phyloP scores from a whole-genome alignment of 2,329 filamentous ascomycete genomes.

The Neocatenulostroma microsporum region DNA sequence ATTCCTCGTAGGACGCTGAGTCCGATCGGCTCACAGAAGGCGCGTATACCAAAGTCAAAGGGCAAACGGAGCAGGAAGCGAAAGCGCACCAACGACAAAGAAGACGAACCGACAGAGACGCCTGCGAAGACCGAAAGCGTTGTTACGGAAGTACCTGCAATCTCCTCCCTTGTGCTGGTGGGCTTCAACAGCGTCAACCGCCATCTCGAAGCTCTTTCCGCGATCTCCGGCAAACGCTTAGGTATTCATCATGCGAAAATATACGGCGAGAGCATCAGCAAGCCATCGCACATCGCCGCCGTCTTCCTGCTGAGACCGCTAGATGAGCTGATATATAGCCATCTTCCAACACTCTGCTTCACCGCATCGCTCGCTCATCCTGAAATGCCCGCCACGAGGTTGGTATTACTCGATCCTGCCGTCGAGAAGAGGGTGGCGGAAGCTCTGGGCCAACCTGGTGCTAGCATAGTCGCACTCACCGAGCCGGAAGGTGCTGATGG shows the following conservation, averaged over 20 bases:
- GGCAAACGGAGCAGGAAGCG: conserved; percentile 24
- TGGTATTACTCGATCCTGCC: conserved; percentile 8
- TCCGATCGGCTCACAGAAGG: neutral
- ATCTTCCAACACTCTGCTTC: conserved; percentile 11
- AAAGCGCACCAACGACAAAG: conserved; percentile 21
- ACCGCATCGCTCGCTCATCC: conserved; percentile 6
- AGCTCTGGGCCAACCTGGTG: conserved; percentile 8
- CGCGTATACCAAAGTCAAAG: neutral
- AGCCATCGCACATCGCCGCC: conserved; percentile 6
- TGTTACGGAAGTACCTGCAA: too few species aligned
- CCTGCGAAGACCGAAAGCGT: too few species aligned
- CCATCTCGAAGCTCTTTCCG: conserved; percentile 44
- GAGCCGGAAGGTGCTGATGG: conserved; percentile 3
- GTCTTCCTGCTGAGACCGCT: conserved; percentile 22
- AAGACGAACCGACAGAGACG: too few species aligned
- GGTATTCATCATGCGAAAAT: neutral
- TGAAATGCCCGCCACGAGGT: conserved; percentile 5
- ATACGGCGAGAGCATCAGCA: too few species aligned
- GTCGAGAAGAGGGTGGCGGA: conserved; percentile 7
- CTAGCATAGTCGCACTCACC: conserved; percentile 9
- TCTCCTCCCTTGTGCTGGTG: conserved; percentile 43
- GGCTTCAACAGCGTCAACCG: conserved; percentile 59
- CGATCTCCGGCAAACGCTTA: conserved; percentile 8
- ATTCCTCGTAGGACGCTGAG: neutral
- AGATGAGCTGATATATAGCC: conserved; percentile 10